Base-by-base conservation (phyloP, 2,329 filamentous ascomycete species). In the Capronia coronata region DNA sequence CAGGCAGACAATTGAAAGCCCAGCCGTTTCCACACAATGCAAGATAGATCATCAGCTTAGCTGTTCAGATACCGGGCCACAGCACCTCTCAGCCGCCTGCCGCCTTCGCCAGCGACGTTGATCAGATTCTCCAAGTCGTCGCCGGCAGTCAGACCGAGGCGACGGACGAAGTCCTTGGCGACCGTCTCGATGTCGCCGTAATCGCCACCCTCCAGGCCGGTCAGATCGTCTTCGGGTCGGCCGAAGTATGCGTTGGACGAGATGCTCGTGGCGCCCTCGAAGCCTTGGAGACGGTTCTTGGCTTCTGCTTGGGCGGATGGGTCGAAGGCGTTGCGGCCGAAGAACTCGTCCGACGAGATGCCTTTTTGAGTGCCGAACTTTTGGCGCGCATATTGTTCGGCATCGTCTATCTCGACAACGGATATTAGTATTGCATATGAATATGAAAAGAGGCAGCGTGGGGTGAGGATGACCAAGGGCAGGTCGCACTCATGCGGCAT, bases 211-310 rank as follows among this genome's bases (percentile, higher is more conserved):
- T 87, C 87, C 55, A 90, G 87, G 1, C 69, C 65, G 49, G 75
- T 75, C 25, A 78, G 71, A 60, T 94, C 86, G 19, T 90, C 86
- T 65, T 98, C 93, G 2, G 88, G 84, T 44, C 91, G 85, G 53
- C 93, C 93, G 68, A 98, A 98, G 76, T 97, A 98, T 48, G 88
- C 88, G 68, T 97, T 98, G 51, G 87, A 94, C 5, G 90, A 96
- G 68, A 98, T 98, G 58, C 89, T 74, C 1, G 83, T 84, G 9
- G 93, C 90, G 38, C 93, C 89, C 69, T 97, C 91, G 64, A 98
- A 98, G 40, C 89, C 87, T 72, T 88, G 84, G 46, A 98, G 78
- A 34, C 93, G 82, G 19, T 77, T 76, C 74, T 94, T 94, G 61
- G 93, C 91, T 72, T 96, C 91, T 44, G 82, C 76, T 65, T 93